phyloP scores from a whole-genome alignment of 768 basidiomycete species.

The Pleurotus djamor region DNA sequence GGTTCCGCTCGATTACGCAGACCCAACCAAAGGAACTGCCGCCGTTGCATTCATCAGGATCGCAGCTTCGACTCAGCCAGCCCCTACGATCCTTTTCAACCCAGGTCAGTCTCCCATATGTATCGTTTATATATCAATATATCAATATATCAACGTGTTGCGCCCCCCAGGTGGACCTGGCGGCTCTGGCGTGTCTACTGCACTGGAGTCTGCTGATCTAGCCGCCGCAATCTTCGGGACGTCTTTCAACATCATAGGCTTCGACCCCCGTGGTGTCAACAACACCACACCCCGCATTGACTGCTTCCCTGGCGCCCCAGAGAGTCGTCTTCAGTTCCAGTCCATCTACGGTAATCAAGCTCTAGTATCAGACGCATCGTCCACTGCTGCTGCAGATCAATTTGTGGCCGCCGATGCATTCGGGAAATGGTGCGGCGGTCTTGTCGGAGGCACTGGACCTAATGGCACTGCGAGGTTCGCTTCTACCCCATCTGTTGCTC shows the following conservation, averaged over 20 bases:
- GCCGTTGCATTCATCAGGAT: constrained; percentile 40
- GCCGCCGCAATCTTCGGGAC: constrained; percentile 34
- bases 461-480: not conserved
- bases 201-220: constrained; percentile 16
- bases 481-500: not conserved
- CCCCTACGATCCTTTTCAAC: not conserved
- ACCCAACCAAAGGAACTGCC: constrained; percentile 31
- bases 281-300: not conserved
- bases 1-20: constrained; percentile 45
- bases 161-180: constrained; percentile 47
- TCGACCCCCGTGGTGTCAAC: constrained; percentile 40
- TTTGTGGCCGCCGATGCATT: not conserved
- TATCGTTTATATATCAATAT: not conserved
- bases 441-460: not conserved
- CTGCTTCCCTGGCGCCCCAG: not conserved
- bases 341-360: not conserved
- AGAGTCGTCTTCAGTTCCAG: not conserved
- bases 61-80: constrained; percentile 17
- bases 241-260: constrained; percentile 43
- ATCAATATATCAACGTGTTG: constrained; percentile 31
- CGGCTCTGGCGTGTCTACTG: constrained; percentile 33
- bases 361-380: not conserved
- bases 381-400: not conserved
- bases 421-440: not conserved
- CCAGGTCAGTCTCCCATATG: not conserved